Percentiles rank a stretch among this genome's conserved stretches.
phyloP scores from a whole-genome alignment of 2,329 filamentous ascomycete genomes.

The Alternaria angustiovoidea region DNA sequence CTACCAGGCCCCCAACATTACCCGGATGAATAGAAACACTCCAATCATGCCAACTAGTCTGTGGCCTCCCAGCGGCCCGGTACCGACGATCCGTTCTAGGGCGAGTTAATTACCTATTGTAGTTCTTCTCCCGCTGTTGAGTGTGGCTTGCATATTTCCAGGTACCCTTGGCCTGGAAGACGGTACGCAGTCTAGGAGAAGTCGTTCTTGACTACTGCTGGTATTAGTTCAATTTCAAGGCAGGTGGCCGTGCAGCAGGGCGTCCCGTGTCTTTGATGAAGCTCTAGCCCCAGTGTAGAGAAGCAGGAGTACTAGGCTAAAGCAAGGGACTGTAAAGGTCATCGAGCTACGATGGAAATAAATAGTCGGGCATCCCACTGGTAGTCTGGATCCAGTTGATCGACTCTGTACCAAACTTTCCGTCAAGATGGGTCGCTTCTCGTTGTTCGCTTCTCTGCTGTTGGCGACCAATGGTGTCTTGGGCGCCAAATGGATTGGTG shows the following conservation, averaged over 20 bases:
- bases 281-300: not conserved
- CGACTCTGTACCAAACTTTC: constrained; percentile 1
- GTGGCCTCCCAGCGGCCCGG: constrained; percentile 7
- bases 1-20: constrained; percentile 1
- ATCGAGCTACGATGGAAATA: constrained; percentile 7
- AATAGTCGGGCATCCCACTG: constrained; percentile 7
- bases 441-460: constrained; percentile 30
- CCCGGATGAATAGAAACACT: constrained; percentile 14
- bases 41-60: not conserved
- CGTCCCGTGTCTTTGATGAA: constrained; percentile 7
- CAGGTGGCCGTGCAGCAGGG: constrained; percentile 10
- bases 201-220: not conserved
- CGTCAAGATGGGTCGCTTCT: constrained; percentile 35
- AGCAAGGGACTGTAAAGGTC: not conserved
- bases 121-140: constrained; percentile 1
- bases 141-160: constrained; percentile 1
- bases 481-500: constrained; percentile 40
- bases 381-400: not conserved
- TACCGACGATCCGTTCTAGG: constrained; percentile 2
- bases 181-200: not conserved
- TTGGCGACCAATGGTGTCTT: constrained; percentile 26
- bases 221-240: constrained; percentile 6
- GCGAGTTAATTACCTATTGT: not conserved
- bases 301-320: constrained; percentile 1
- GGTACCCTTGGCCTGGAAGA: constrained; percentile 5